Evolutionary conservation across 768 basidiomycete genomes (phyloP), one percentile per base, ranked within the genome.

Genomic region (Naganishia antarctica): DNA sequence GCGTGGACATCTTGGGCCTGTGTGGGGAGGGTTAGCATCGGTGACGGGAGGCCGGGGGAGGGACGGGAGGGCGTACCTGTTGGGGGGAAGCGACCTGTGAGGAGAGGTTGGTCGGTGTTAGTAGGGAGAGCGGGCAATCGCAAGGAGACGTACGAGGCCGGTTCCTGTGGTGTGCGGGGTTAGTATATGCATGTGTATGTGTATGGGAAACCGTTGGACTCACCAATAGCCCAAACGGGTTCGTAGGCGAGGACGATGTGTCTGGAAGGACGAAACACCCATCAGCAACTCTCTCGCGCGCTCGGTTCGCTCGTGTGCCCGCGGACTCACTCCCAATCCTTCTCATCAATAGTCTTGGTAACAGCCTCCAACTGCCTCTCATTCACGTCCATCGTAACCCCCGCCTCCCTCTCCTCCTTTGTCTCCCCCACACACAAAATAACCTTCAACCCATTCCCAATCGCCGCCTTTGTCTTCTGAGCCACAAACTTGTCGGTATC

Each of bases 341-440:
- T 68, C 67, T 78, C 82, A 28, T 82, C 80, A 45, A 90, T 82
- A 67, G 86, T 89, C 28, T 63, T 64, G 37, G 70, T 72, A 47
- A 74, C 73, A 61, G 87, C 86, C 72, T 85, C 81, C 59, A 97
- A 84, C 79, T 97, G 93, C 53, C 78, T 82, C 74, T 91, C 81
- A 73, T 91, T 89, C 31, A 98, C 89, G 51, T 84, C 78, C 51
- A 83, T 82, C 34, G 94, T 98, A 79, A 85, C 79, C 40, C 81
- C 84, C 3, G 81, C 80, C 79, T 98, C 92, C 73, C 96, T 85
- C 81, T 98, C 83, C 66, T 84, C 80, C 66, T 97, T 86, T 46
- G 89, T 91, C 80, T 99, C 96, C 25, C 96, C 96, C 66, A 96
- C 86, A 81, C 96, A 98, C 69, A 94, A 87, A 74, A 99, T 96